phyloP scores from a whole-genome alignment of 2,329 filamentous ascomycete species.

The Ascochyta viciae-villosae region DNA sequence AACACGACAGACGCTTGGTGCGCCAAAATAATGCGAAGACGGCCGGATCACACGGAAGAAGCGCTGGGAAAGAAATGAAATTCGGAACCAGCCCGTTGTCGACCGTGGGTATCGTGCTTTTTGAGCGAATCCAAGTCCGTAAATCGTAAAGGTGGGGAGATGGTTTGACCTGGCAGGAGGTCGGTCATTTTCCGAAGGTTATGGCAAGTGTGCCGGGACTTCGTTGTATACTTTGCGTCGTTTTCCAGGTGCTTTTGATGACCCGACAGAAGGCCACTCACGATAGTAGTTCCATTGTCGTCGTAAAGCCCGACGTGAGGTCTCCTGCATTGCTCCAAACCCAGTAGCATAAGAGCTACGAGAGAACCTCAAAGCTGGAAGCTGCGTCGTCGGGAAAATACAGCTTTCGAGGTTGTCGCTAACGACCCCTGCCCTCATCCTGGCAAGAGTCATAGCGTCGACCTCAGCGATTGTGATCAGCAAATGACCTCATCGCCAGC shows the following conservation, averaged over 20 bases:
- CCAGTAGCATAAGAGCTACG: too few relatives aligned
- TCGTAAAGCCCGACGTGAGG: too few relatives aligned
- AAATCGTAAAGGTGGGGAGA: slow-evolving; percentile 8
- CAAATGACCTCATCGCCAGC: slow-evolving; percentile 15
- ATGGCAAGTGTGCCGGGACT: not conserved
- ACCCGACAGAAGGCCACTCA: too few relatives aligned
- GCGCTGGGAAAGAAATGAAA: slow-evolving; percentile 5
- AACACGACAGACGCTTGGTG: not conserved
- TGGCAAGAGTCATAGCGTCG: not conserved
- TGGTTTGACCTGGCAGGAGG: not conserved
- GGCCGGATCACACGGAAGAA: slow-evolving; percentile 9
- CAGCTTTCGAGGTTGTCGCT: not conserved
- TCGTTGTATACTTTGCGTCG: not conserved
- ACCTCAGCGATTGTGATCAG: slow-evolving; percentile 7
- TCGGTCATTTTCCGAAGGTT: not conserved
- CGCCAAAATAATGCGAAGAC: slow-evolving; percentile 2
- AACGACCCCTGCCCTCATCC: not conserved
- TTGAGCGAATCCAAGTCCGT: slow-evolving; percentile 15
- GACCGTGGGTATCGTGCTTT: slow-evolving; percentile 26
- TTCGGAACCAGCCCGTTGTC: slow-evolving; percentile 26
- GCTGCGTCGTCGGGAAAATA: not conserved
- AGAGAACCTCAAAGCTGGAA: too few relatives aligned
- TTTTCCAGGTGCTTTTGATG: not conserved
- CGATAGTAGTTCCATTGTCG: too few relatives aligned
- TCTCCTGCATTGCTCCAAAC: not conserved